A percentile compares a stretch with the other conserved stretches of the same genome.
Evolutionary conservation across 2,329 filamentous ascomycete genomes (phyloP).

Genomic region (Aspergillus novoparasiticus): DNA sequence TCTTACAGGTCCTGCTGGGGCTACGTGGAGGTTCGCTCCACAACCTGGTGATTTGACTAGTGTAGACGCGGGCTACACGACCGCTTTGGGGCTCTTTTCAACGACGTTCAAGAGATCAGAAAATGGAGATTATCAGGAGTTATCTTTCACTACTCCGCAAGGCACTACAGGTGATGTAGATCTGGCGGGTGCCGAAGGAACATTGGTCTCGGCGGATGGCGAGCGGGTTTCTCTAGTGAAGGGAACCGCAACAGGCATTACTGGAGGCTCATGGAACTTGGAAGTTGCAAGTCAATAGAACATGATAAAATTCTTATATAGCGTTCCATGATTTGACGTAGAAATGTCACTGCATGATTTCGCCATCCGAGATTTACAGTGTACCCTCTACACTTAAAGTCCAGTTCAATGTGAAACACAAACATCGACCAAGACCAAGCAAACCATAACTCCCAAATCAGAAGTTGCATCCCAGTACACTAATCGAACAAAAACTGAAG

Average conservation of each 20-base stretch:
- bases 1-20: constrained; percentile 38
- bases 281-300: not conserved
- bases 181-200: not conserved
- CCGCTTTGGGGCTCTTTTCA: constrained; percentile 39
- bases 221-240: not conserved
- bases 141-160: constrained; percentile 11
- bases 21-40: constrained; percentile 41
- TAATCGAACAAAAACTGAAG: not conserved
- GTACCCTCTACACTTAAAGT: not conserved
- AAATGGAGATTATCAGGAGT: not conserved
- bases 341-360: not conserved
- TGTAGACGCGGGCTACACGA: constrained; percentile 43
- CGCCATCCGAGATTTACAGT: not conserved
- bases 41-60: constrained; percentile 37
- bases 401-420: no score
- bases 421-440: no score
- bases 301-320: not conserved
- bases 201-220: not conserved
- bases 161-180: constrained; percentile 5
- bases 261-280: not conserved
- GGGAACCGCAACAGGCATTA: not conserved
- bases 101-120: constrained; percentile 1
- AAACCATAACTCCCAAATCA: no score
- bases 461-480: no score
- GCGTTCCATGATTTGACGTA: not conserved